Evolutionary conservation across 2,329 filamentous ascomycete genomes (phyloP), one percentile per base, ranked within the genome.

Genomic region (Corniculantispora saksenae): DNA sequence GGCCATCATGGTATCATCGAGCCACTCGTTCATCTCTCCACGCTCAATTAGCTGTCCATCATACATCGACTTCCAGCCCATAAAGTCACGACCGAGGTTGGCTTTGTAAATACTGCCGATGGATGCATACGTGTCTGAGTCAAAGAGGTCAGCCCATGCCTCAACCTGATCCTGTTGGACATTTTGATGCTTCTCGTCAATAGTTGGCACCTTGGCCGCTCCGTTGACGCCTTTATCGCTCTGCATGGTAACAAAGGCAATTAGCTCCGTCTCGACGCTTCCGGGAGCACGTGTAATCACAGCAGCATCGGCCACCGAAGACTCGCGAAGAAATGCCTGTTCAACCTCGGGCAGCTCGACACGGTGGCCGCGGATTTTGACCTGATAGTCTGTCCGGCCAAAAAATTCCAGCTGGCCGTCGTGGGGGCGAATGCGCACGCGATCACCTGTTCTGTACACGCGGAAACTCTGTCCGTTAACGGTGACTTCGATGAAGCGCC

Each of bases 21-120:
- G 67, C 75, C 74, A 76, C 55, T 74, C 74, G 3, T 71, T 59
- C 75, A 76, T 76, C 29, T 76, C 72, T 1, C 1, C 61, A 32
- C 67, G 70, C 45, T 72, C 69, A 6, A 76, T 73, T 1, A 32
- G 65, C 15, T 0, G 15, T 67, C 3, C 74, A 45, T 76, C 70
- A 35, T 74, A 75, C 72, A 74, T 74, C 0, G 75, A 76, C 6
- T 67, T 74, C 75, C 75, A 76, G 10, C 70, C 72, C 1, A 67
- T 68, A 35, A 76, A 76, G 45, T 77, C 74, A 73, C 65, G 1
- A n/a, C 48, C 1, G 64, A 45, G 19, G 12, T 68, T 54, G 1
- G 71, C 54, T 10, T 35, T n/a, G 8, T 67, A 61, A 23, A 73
- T 66, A 9, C 61, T 57, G 12, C 10, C 32, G 6, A 10, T 10